Conservation (phyloP, 129 eudicot genomes). For the Escallonia herrerae region DNA sequence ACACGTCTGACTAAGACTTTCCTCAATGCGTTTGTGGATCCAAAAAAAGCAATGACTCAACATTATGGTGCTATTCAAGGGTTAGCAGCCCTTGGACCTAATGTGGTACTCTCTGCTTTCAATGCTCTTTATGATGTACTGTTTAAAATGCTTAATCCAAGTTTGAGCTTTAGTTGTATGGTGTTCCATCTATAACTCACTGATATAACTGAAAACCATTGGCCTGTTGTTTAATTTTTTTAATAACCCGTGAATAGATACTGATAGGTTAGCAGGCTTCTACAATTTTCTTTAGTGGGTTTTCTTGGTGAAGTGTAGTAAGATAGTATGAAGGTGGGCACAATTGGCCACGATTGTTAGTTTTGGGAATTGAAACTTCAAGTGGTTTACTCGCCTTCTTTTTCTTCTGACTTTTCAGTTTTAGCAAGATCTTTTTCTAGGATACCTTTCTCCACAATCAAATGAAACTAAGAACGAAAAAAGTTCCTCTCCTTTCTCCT, state of each 20-base stretch:
- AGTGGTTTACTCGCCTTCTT: not conserved
- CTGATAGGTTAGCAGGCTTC: too few relatives aligned
- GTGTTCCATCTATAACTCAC: not conserved
- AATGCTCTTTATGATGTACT: not conserved
- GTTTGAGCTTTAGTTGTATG: not conserved
- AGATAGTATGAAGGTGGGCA: too few relatives aligned
- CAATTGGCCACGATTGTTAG: not conserved
- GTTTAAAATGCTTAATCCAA: not conserved
- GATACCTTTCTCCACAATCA: not conserved
- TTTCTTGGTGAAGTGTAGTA: too few relatives aligned
- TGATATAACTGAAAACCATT: too few relatives aligned
- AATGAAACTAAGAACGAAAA: not conserved
- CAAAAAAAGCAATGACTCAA: slow-evolving; percentile 56
- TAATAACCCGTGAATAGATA: too few relatives aligned
- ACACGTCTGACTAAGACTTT: slow-evolving; percentile 62
- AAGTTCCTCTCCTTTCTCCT: not conserved
- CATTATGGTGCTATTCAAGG: slow-evolving; percentile 88
- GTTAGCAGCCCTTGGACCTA: slow-evolving; percentile 71
- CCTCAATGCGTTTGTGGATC: slow-evolving; percentile 57
- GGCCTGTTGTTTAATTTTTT: too few relatives aligned
- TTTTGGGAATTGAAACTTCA: not conserved
- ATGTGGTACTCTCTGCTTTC: slow-evolving; percentile 39
- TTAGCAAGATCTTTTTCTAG: not conserved
- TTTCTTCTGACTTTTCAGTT: not conserved
- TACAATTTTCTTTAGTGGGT: too few relatives aligned